Evolutionary conservation across 176 grass and related monocot species (phyloP).

Genomic region (Bromus sterilis): DNA sequence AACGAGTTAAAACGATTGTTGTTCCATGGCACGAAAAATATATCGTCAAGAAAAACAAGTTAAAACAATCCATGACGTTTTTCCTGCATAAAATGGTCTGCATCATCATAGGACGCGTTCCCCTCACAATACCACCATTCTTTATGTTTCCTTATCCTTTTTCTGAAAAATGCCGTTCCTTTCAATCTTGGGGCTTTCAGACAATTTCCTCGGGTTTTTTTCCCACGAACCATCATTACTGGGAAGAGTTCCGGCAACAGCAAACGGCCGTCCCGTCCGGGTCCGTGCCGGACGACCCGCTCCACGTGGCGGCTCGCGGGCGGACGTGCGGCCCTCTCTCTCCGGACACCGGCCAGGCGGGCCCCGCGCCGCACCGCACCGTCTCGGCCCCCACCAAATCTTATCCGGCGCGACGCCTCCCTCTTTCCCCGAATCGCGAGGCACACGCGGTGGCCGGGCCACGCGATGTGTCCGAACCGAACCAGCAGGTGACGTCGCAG

Average conservation of each 20-base stretch:
- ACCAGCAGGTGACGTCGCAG: slow-evolving; percentile 2
- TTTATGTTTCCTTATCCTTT: neutral
- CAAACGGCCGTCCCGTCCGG: neutral
- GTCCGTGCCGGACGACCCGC: neutral
- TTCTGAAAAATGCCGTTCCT: neutral
- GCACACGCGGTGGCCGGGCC: no score
- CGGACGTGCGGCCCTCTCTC: slow-evolving; percentile 9
- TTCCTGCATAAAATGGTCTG: neutral
- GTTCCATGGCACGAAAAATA: no score
- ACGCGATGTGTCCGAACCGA: no score
- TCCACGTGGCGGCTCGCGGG: neutral
- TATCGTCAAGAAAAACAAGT: no score
- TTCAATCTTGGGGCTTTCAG: neutral
- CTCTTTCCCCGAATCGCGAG: neutral
- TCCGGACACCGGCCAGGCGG: slow-evolving; percentile 4
- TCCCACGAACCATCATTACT: neutral
- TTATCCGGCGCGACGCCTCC: neutral
- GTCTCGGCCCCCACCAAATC: slow-evolving; percentile 2
- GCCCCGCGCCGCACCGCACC: neutral
- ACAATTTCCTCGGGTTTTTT: neutral
- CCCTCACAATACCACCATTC: neutral
- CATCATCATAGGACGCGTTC: neutral
- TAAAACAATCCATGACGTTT: neutral
- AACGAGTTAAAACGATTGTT: neutral
- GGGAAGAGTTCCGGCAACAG: neutral